Evolutionary conservation across 805 yeast genomes (phyloP).

Genomic region (Yarrowia sp.): DNA sequence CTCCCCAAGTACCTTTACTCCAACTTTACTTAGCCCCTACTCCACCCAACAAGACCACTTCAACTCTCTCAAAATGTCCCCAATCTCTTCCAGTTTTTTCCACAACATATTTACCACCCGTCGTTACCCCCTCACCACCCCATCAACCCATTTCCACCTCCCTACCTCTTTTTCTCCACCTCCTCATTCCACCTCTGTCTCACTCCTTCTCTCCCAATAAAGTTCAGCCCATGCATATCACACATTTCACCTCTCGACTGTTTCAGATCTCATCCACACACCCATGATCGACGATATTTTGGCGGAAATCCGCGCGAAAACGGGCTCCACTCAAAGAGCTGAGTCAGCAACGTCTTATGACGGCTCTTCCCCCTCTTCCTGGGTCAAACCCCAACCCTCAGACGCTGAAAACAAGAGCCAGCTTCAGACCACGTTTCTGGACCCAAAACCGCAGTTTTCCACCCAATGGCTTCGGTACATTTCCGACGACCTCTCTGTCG

Average conservation of each 20-base stretch:
- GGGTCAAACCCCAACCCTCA: background rate
- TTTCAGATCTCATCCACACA: too few relatives aligned
- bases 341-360: background rate
- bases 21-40: too few relatives aligned
- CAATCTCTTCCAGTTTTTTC: too few relatives aligned
- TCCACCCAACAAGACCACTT: too few relatives aligned
- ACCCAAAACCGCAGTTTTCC: constrained; percentile 59
- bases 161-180: too few relatives aligned
- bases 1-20: too few relatives aligned
- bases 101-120: too few relatives aligned
- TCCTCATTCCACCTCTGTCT: too few relatives aligned
- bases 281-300: background rate
- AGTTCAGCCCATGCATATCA: background rate
- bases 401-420: constrained; percentile 22
- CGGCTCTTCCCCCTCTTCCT: background rate
- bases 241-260: background rate
- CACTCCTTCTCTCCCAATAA: too few relatives aligned
- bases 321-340: background rate
- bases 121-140: too few relatives aligned
- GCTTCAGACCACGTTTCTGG: constrained; percentile 48
- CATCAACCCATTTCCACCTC: too few relatives aligned
- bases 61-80: too few relatives aligned
- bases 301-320: background rate
- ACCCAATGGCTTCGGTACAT: constrained; percentile 70
- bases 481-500: constrained; percentile 45